Evolutionary conservation across 768 basidiomycete species (phyloP).

Genomic region (Pleurotus tuoliensis): DNA sequence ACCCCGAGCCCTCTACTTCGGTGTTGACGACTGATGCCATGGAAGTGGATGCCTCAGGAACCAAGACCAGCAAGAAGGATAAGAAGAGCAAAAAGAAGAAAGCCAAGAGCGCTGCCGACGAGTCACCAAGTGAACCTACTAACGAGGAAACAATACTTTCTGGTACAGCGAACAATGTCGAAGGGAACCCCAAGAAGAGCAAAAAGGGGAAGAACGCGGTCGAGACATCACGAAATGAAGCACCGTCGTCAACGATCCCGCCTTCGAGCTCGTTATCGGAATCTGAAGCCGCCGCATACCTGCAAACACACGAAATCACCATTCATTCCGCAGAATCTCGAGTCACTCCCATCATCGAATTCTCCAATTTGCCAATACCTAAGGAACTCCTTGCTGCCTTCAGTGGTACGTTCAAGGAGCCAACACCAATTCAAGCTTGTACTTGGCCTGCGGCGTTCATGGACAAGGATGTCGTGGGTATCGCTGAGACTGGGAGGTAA

Average conservation of each 20-base stretch:
- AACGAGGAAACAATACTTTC: conserved; percentile 11
- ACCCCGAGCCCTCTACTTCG: neutral
- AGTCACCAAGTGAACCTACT: neutral
- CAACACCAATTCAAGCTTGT: conserved; percentile 94
- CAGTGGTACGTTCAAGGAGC: conserved; percentile 63
- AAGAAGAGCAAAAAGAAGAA: conserved; percentile 19
- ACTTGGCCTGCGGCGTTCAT: conserved; percentile 87
- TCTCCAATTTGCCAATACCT: conserved; percentile 70
- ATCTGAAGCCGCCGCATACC: conserved; percentile 56
- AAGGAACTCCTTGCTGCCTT: conserved; percentile 60
- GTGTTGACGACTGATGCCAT: neutral
- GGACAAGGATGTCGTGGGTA: conserved; percentile 87
- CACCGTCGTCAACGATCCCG: conserved; percentile 20
- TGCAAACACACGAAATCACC: conserved; percentile 69
- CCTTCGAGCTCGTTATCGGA: conserved; percentile 13
- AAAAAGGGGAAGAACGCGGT: conserved; percentile 27
- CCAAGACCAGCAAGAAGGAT: conserved; percentile 16
- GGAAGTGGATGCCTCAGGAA: neutral
- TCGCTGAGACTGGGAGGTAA: conserved; percentile 92
- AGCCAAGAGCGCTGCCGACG: conserved; percentile 12
- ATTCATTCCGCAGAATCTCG: conserved; percentile 47
- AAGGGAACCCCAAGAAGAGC: conserved; percentile 8
- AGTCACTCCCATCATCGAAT: conserved; percentile 67
- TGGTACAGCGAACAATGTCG: conserved; percentile 9
- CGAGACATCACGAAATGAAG: conserved; percentile 20